A percentile compares a stretch with the other conserved stretches of the same genome.
These are phyloP conservation scores for Pseudozyma sp. DNA, from an alignment of 1,284 basidiomycete genomes.

Conservation along the genomic window DNA sequence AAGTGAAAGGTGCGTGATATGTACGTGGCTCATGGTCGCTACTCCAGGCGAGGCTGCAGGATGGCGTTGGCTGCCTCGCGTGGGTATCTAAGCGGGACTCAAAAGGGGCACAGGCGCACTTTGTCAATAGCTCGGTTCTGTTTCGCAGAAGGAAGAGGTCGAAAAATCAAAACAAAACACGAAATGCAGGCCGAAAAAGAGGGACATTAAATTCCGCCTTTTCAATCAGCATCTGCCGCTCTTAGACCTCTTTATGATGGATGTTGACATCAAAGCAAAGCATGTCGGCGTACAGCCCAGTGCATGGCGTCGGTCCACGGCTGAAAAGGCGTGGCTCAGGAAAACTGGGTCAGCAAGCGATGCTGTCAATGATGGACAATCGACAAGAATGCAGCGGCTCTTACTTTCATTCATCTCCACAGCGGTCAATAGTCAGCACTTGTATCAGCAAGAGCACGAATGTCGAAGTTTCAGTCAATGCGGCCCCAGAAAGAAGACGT, in stretches of 20 bases:
- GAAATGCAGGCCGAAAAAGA: too few species aligned
- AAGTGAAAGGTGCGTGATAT: neutral
- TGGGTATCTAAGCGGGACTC: neutral
- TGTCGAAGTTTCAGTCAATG: neutral
- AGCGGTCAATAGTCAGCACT: neutral
- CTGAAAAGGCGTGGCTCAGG: neutral
- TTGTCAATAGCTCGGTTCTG: neutral
- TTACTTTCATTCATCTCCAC: constrained; percentile 5
- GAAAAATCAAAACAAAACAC: too few species aligned
- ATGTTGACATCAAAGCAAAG: neutral
- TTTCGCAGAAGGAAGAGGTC: neutral
- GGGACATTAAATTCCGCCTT: constrained; percentile 1
- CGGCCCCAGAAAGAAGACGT: neutral
- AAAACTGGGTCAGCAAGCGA: neutral
- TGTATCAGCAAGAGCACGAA: neutral
- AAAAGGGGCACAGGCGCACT: neutral
- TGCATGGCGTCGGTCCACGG: neutral
- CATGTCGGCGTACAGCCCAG: constrained; percentile 15
- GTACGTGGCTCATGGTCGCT: neutral
- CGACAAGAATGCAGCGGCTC: constrained; percentile 11
- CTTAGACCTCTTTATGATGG: neutral
- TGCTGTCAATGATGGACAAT: constrained; percentile 1
- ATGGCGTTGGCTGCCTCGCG: constrained; percentile 1
- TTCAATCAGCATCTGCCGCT: neutral
- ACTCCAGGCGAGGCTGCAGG: neutral